A percentile compares a stretch with the other conserved stretches of the same genome.
Evolutionary conservation across 345 rosid genomes (phyloP).

Genomic region (Clarkia xantiana): DNA sequence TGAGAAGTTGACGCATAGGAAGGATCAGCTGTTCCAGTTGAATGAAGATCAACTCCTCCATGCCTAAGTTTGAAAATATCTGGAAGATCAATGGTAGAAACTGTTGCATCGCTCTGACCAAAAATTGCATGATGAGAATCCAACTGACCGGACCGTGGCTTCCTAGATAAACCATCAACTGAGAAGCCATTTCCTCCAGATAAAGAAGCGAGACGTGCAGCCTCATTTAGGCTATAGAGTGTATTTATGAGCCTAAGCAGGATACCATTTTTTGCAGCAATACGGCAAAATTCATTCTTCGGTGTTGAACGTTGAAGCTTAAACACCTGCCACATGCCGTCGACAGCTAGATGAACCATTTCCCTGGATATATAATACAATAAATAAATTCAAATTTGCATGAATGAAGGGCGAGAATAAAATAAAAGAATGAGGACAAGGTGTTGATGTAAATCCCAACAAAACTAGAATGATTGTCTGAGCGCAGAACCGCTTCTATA

Average conservation of each 20-base stretch:
- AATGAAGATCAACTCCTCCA: slow-evolving; percentile 33
- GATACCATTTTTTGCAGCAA: slow-evolving; percentile 92
- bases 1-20: slow-evolving; percentile 60
- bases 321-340: slow-evolving; percentile 99
- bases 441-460: background rate
- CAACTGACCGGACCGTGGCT: slow-evolving; percentile 64
- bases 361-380: slow-evolving; percentile 52
- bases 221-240: slow-evolving; percentile 91
- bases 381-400: background rate
- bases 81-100: slow-evolving; percentile 41
- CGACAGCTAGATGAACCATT: slow-evolving; percentile 98
- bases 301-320: slow-evolving; percentile 92
- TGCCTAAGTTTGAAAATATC: slow-evolving; percentile 47
- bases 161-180: slow-evolving; percentile 45
- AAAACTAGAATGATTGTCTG: background rate
- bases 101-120: slow-evolving; percentile 38
- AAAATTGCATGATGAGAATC: slow-evolving; percentile 52
- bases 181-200: slow-evolving; percentile 49
- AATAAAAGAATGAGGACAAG: background rate
- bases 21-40: slow-evolving; percentile 37
- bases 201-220: slow-evolving; percentile 64
- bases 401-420: slow-evolving; percentile 4
- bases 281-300: slow-evolving; percentile 83
- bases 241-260: slow-evolving; percentile 79
- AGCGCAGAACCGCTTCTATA: background rate